Evolutionary conservation across 148 eudicot species (phyloP).

Genomic region (Dysphania ambrosioides): DNA sequence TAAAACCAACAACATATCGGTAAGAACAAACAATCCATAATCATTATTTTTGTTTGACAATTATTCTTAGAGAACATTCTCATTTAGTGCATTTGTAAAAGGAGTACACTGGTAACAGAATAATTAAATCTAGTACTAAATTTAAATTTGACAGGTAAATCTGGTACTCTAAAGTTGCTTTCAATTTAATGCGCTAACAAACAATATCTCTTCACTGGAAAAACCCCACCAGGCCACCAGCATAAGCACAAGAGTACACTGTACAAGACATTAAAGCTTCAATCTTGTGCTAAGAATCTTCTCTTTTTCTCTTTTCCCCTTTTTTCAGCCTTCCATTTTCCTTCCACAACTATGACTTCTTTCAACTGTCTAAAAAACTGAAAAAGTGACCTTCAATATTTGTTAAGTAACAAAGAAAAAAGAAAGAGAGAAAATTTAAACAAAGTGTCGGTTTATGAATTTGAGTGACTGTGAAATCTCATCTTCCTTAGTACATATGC

Average conservation of each 20-base stretch:
- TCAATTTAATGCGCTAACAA: neutral
- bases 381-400: neutral
- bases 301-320: neutral
- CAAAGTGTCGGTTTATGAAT: conserved; percentile 9
- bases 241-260: neutral
- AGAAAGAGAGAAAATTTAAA: neutral
- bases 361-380: neutral
- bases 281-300: conserved; percentile 23
- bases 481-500: conserved; percentile 6
- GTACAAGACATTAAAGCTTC: conserved; percentile 12
- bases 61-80: no score
- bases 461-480: conserved; percentile 16
- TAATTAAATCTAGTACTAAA: neutral
- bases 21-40: no score
- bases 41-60: no score
- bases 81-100: neutral
- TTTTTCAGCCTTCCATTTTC: conserved; percentile 8
- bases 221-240: conserved; percentile 22
- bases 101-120: neutral
- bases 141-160: neutral
- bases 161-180: neutral
- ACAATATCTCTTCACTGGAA: neutral
- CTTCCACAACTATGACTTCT: conserved; percentile 20
- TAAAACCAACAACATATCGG: no score
- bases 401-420: neutral